phyloP scores from a whole-genome alignment of 768 basidiomycete genomes.

The Hygrocybe punicea region DNA sequence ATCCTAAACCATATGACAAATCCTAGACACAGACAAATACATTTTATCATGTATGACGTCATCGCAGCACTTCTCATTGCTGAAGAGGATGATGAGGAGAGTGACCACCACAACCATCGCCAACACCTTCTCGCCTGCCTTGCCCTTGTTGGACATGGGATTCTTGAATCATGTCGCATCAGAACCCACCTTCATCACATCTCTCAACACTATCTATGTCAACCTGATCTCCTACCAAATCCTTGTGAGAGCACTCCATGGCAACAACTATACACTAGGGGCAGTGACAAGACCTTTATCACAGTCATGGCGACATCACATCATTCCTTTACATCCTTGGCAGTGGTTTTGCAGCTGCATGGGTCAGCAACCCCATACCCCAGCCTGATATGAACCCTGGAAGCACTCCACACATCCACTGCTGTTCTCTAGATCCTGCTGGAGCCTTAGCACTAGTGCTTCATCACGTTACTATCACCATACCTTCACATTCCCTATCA shows the following conservation, averaged over 20 bases:
- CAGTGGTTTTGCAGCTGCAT: constrained; percentile 31
- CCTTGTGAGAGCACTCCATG: constrained; percentile 36
- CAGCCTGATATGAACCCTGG: constrained; percentile 21
- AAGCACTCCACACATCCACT: constrained; percentile 21
- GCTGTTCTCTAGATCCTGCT: constrained; percentile 37
- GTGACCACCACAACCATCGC: too few relatives aligned
- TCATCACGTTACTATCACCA: constrained; percentile 43
- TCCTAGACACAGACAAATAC: too few relatives aligned
- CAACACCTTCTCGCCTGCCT: too few relatives aligned
- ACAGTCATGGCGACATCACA: constrained; percentile 41
- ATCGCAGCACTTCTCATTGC: too few relatives aligned
- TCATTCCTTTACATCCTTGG: constrained; percentile 36
- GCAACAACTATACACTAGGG: constrained; percentile 32
- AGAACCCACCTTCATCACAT: too few relatives aligned
- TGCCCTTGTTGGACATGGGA: too few relatives aligned
- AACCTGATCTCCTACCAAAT: constrained; percentile 32
- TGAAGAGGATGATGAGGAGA: too few relatives aligned
- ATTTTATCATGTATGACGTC: too few relatives aligned
- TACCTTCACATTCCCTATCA: constrained; percentile 38
- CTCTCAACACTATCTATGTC: constrained; percentile 25
- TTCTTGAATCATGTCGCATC: too few relatives aligned
- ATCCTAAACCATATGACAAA: too few relatives aligned
- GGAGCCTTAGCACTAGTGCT: constrained; percentile 42
- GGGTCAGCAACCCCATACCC: constrained; percentile 30
- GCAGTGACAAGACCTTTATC: constrained; percentile 40